Evolutionary conservation across 164 flowering plant species (phyloP), one percentile per base, ranked within the genome.

Genomic region (Piper betle): DNA sequence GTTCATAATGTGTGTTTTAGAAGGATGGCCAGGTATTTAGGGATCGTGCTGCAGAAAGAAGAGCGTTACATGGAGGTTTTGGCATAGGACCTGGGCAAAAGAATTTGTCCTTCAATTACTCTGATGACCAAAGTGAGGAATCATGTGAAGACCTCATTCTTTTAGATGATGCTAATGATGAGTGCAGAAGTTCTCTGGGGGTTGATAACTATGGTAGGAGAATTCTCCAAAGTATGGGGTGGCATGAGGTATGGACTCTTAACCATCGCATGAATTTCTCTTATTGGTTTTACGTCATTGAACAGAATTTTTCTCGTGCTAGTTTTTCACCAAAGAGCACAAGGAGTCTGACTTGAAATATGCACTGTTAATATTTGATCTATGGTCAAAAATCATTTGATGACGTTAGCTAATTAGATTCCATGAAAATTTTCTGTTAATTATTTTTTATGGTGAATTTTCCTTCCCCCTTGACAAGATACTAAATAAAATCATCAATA

Each of bases 41-140:
- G 15, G 50, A 94, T 61, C 79, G 97, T 72, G 96, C 99, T 74
- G 96, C 95, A 17, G 99, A 91, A 73, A 87, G 99, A 78, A 82
- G 96, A 78, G 78, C 69, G 19, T 69, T 91, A 78, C 96, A 94
- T 69, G 91, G 91, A 33, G 88, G 90, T 53, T 84, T 78, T 79
- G 96, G 97, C 52, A 67, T 82, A 43, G 99, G 93, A 50, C 97
- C 95, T 8, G 99, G 97, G 43, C 96, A 94, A 62, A 25, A 25
- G 33, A 25, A 1, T 25, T 25, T 25, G 33, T 25, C 33, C 33
- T 25, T 25, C 33, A 61, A 20, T 2, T 37, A 39, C 52, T 70
- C 42, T 63, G 38, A 48, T 17, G 33, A 11, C 38, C 75, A 52
- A 62, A 68, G 19, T 53, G 68, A 57, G 52, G 56, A 58, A 15